Evolutionary conservation across 2,329 filamentous ascomycete genomes (phyloP), one percentile per base, ranked within the genome.

Genomic region (Trichoderma afroharzianum): DNA sequence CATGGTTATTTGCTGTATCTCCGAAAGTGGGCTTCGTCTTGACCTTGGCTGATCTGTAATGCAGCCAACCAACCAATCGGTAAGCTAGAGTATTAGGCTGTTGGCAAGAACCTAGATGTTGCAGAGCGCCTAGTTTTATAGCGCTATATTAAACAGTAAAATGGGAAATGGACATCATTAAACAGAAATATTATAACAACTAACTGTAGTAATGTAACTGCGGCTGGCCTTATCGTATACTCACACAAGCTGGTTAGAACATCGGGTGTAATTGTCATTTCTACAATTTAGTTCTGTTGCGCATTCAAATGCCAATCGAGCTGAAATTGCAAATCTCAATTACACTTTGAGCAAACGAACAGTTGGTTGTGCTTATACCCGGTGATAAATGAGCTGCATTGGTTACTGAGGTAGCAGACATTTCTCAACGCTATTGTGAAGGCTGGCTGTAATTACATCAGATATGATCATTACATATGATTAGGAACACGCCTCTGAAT

Each of bases 371-470:
- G 39, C 39, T n/a, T 9, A 43, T 43, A 43, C 39, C 39, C 18
- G 7, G 39, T 47, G 18, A 21, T n/a, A 47, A 6, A 47, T n/a
- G 7, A n/a, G 15, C 8, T 6, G 39, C 12, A 9, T 9, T 21
- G 8, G 18, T 8, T 21, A 9, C 43, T 11, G 18, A 11, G 43
- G 9, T 21, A 21, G 18, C 43, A 47, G 18, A 47, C 8, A 11
- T 47, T n/a, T 0, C n/a, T 21, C 18, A 5, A 1, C 1, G 21
- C 3, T 21, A 47, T 6, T 43, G 8, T 0, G 2, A 2, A n/a
- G 1, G 4, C 3, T 47, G 8, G n/a, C n/a, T n/a, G n/a, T n/a
- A n/a, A 21, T 24, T n/a, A 21, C 11, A 24, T 1, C 1, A 24
- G 3, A 53, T 3, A 14, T 7, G n/a, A n/a, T n/a, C 11, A 24